Base-by-base conservation (phyloP, 495 filamentous ascomycete species). In the Achaetomiella virescens region DNA sequence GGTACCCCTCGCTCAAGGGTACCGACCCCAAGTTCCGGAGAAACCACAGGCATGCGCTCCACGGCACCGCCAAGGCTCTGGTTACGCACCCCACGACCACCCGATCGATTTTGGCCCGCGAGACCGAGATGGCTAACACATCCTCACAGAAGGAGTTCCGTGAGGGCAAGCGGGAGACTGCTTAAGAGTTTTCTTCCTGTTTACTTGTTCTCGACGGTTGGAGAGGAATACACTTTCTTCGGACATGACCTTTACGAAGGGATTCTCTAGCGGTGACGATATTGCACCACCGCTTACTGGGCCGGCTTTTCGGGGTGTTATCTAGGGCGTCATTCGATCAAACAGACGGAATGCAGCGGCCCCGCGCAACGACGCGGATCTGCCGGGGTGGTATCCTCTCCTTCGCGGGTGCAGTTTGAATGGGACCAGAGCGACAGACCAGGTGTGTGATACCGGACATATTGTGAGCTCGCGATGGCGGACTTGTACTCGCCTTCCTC, bases 11-110 rank as follows among this genome's bases (percentile, higher is more conserved):
- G 70, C 84, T 97, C 65, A 96, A 96, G 68, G 93, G 93, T 72
- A 96, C 92, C 70, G 93, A 98, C 81, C 90, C 93, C 72, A 98
- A 98, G 85, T 98, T 97, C 84, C 86, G 93, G 75, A 84, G 93
- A 78, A 98, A 98, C 82, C 95, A 98, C 81, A 88, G 90, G 76
- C 91, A 97, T 84, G 95, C 95, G 72, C 89, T 97, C 29, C 95
- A 97, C 78, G 93, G 93, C 70, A 99, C 95, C 66, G 89, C 88
- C 82, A 95, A 87, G 82, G 95, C 95, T 70, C 78, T 99, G 79
- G 93, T n/a, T 98, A 85, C 69, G 90, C 84, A 51, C 29, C 31
- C 52, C 48, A 14, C 24, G 33, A 20, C n/a, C 11, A 14, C 9
- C 33, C 43, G 22, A 15, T 10, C 38, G 11, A 46, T 14, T 41